Evolutionary conservation across 495 filamentous ascomycete genomes (phyloP).

Genomic region (Penicillium egyptiacum): DNA sequence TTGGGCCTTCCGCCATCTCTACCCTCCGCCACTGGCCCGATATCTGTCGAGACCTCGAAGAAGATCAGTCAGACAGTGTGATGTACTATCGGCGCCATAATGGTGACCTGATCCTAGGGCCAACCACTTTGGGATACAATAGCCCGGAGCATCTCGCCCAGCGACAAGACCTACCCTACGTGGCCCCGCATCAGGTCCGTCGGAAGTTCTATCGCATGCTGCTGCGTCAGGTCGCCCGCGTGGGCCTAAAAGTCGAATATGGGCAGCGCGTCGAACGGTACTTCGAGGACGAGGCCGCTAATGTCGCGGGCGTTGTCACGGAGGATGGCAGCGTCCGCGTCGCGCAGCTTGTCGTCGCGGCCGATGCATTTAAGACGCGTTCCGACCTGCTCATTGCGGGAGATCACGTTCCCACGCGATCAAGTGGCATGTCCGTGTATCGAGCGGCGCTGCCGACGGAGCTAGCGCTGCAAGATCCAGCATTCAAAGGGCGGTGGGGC

Average conservation of each 20-base stretch:
- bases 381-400: slow-evolving; percentile 46
- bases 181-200: slow-evolving; percentile 43
- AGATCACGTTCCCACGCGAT: slow-evolving; percentile 8
- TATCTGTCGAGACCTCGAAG: slow-evolving; percentile 1
- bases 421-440: slow-evolving; percentile 22
- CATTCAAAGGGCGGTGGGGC: slow-evolving; percentile 16
- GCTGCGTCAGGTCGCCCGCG: slow-evolving; percentile 47
- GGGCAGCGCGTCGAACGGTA: slow-evolving; percentile 50
- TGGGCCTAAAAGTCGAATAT: slow-evolving; percentile 53
- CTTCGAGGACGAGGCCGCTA: slow-evolving; percentile 42
- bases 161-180: slow-evolving; percentile 17
- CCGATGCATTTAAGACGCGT: slow-evolving; percentile 53
- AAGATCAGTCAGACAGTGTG: not conserved
- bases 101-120: too few relatives aligned
- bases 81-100: too few relatives aligned
- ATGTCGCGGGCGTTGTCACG: slow-evolving; percentile 44
- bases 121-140: slow-evolving; percentile 17
- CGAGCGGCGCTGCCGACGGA: slow-evolving; percentile 18
- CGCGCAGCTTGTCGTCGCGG: slow-evolving; percentile 56
- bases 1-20: not conserved
- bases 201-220: slow-evolving; percentile 59
- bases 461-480: slow-evolving; percentile 18
- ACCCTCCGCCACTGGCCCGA: not conserved
- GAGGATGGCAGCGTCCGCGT: slow-evolving; percentile 45
- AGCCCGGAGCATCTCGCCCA: slow-evolving; percentile 41